phyloP scores from a whole-genome alignment of 176 grass and related monocot genomes.

The Triticum dicoccoides region DNA sequence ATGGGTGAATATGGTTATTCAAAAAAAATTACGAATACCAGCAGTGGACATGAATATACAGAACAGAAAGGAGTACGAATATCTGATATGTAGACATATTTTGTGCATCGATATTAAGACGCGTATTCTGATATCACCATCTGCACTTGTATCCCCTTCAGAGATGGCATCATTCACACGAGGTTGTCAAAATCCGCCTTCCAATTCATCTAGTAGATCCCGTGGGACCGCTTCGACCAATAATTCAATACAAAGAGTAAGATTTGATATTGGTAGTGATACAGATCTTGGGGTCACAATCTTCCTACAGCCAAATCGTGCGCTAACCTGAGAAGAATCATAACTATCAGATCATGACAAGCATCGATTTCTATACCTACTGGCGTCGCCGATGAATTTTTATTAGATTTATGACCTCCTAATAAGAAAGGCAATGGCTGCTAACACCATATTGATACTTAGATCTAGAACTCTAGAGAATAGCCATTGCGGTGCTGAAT shows the following conservation, averaged over 20 bases:
- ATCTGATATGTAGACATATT: neutral
- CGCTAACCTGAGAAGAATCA: neutral
- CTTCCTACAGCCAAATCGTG: neutral
- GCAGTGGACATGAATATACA: no score
- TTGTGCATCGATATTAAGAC: neutral
- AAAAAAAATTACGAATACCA: no score
- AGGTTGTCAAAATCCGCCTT: neutral
- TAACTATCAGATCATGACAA: neutral
- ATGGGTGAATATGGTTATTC: neutral
- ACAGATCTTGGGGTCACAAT: neutral
- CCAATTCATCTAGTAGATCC: neutral
- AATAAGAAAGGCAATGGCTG: neutral
- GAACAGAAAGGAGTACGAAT: no score
- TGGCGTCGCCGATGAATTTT: neutral
- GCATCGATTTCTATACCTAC: neutral
- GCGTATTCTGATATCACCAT: neutral
- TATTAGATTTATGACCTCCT: neutral
- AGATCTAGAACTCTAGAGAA: conserved; percentile 3
- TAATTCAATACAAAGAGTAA: neutral
- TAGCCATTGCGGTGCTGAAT: neutral
- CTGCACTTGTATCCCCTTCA: neutral
- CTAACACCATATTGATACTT: neutral
- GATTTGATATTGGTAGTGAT: neutral
- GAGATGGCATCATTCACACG: neutral
- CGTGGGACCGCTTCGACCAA: neutral